Percentiles rank a stretch among this genome's conserved stretches.
These are phyloP conservation scores for Umbelopsis isabellina DNA, from an alignment of 192 early-diverging fungal species.

Conservation along the genomic window DNA sequence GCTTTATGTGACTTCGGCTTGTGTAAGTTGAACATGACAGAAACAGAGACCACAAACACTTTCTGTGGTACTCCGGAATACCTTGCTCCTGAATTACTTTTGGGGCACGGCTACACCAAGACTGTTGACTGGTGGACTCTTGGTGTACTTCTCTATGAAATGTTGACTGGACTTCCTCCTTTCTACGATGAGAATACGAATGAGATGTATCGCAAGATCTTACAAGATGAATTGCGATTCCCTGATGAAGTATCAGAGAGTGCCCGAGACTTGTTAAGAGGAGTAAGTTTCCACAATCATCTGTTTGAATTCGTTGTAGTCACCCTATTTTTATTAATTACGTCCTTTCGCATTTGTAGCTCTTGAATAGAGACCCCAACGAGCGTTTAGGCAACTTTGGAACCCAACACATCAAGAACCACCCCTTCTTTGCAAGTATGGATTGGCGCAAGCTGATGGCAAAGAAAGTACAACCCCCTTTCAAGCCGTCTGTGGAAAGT, in stretches of 20 bases:
- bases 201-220: constrained; percentile 94
- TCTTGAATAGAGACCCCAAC: constrained; percentile 81
- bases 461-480: constrained; percentile 91
- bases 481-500: constrained; percentile 88
- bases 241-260: constrained; percentile 70
- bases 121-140: constrained; percentile 99
- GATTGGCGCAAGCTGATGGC: constrained; percentile 89
- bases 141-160: constrained; percentile 89
- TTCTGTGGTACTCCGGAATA: constrained; percentile 99
- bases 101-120: constrained; percentile 86
- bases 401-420: constrained; percentile 91
- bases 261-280: constrained; percentile 67
- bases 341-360: constrained; percentile 29
- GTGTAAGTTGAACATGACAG: constrained; percentile 93
- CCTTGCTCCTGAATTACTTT: constrained; percentile 89
- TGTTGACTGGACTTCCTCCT: constrained; percentile 87
- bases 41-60: constrained; percentile 90
- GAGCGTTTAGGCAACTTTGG: constrained; percentile 85
- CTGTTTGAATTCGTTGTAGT: not conserved
- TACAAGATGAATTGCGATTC: constrained; percentile 89
- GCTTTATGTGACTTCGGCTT: constrained; percentile 93
- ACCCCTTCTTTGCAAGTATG: constrained; percentile 90
- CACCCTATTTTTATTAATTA: not conserved
- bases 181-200: constrained; percentile 95
- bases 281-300: constrained; percentile 40